Evolutionary conservation across 2,329 filamentous ascomycete species (phyloP).

Genomic region (Scedosporium aurantiacum): DNA sequence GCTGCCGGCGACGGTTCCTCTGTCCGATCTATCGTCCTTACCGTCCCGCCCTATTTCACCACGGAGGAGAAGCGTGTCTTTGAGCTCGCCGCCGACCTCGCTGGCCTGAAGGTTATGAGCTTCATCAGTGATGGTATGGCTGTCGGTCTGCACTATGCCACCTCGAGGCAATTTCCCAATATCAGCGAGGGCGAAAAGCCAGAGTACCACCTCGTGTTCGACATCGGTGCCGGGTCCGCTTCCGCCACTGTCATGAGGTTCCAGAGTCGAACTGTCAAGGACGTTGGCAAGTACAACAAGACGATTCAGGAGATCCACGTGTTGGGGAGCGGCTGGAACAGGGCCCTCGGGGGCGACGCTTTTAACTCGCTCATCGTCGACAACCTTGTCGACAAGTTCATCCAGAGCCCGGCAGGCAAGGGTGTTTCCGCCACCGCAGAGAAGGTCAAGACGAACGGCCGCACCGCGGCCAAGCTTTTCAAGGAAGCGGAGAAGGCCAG

Average conservation of each 20-base stretch:
- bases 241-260: constrained; percentile 85
- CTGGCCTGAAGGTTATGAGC: constrained; percentile 74
- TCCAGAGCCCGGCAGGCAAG: constrained; percentile 57
- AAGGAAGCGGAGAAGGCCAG: constrained; percentile 83
- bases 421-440: constrained; percentile 50
- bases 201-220: constrained; percentile 87
- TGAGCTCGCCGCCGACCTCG: constrained; percentile 72
- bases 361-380: constrained; percentile 82
- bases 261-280: constrained; percentile 81
- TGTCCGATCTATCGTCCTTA: constrained; percentile 77
- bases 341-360: constrained; percentile 76
- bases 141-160: constrained; percentile 92
- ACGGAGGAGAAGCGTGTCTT: constrained; percentile 81
- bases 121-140: constrained; percentile 84
- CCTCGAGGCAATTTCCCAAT: constrained; percentile 76
- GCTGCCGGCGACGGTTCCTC: constrained; percentile 64
- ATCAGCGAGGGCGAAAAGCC: constrained; percentile 73
- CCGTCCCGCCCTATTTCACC: constrained; percentile 83
- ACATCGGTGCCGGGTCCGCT: constrained; percentile 94
- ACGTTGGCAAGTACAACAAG: constrained; percentile 88
- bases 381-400: constrained; percentile 74
- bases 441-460: constrained; percentile 62
- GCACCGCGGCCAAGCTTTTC: constrained; percentile 78
- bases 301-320: constrained; percentile 92
- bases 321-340: constrained; percentile 78